Percentiles rank a stretch among this genome's conserved stretches.
These are phyloP conservation scores for Friedmanniomyces simplex DNA, from an alignment of 495 filamentous ascomycete species.

Conservation along the genomic window DNA sequence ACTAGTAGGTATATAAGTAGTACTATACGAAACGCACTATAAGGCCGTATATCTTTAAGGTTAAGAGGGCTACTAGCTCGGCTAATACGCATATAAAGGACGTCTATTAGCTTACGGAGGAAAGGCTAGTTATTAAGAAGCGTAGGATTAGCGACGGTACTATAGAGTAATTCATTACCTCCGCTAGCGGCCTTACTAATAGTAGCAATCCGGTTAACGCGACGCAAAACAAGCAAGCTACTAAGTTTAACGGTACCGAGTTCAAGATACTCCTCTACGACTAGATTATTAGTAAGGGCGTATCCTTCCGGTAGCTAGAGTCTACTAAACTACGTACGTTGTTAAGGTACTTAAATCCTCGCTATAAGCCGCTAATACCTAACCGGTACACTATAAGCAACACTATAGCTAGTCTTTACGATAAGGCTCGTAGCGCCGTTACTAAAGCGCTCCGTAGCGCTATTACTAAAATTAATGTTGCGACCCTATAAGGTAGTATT, in stretches of 20 bases:
- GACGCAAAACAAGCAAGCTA: background rate
- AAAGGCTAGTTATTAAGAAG: background rate
- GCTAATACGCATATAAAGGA: background rate
- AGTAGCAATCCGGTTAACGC: background rate
- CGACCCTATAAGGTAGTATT: too few species aligned
- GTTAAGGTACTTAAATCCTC: background rate
- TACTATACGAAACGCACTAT: background rate
- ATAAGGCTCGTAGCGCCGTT: background rate
- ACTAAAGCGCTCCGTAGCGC: background rate
- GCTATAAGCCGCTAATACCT: background rate
- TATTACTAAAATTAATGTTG: conserved; percentile 4
- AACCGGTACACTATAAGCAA: background rate
- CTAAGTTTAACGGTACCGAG: background rate
- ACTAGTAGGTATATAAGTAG: background rate
- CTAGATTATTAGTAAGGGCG: conserved; percentile 5
- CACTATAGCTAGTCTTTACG: background rate
- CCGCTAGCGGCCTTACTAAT: background rate
- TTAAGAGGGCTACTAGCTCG: background rate
- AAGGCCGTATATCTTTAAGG: background rate
- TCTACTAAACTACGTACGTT: background rate
- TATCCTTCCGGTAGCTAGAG: background rate
- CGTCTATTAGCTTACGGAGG: background rate
- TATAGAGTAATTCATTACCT: background rate
- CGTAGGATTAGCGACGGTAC: background rate
- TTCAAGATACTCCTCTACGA: conserved; percentile 7